These are phyloP conservation scores for Suillus brevipes DNA, from an alignment of 768 basidiomycete genomes.

Conservation along the genomic window DNA sequence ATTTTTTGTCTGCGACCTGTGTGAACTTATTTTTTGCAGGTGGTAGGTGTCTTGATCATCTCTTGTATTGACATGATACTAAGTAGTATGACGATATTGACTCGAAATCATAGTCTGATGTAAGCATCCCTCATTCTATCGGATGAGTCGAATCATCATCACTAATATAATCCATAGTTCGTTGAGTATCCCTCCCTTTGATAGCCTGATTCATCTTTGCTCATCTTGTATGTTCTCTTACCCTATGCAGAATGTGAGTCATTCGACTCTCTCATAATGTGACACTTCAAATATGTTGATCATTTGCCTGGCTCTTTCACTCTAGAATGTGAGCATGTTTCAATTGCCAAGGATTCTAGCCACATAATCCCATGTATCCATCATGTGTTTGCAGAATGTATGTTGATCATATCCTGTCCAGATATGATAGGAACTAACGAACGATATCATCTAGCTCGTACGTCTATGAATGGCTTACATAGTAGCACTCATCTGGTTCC, in stretches of 20 bases:
- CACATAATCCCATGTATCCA: neutral
- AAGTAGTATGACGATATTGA: neutral
- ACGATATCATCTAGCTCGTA: neutral
- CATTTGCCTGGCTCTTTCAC: neutral
- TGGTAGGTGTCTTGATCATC: neutral
- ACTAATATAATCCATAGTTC: neutral
- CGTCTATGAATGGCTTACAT: neutral
- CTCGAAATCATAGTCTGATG: neutral
- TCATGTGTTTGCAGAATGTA: neutral
- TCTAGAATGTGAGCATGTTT: neutral
- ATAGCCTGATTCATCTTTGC: neutral
- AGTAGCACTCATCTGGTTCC: neutral
- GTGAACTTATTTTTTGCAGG: neutral
- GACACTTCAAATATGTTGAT: neutral
- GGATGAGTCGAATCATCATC: neutral
- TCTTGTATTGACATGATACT: neutral
- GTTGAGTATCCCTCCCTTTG: neutral
- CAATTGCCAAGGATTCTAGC: neutral
- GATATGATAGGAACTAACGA: neutral
- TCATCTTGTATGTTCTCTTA: neutral
- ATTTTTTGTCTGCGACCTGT: neutral
- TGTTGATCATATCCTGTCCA: neutral
- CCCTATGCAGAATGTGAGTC: neutral
- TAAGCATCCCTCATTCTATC: neutral
- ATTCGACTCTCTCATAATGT: neutral